Evolutionary conservation across 139 green algal species (phyloP), one percentile per base, ranked within the genome.

Genomic region (Chlorella sp.): DNA sequence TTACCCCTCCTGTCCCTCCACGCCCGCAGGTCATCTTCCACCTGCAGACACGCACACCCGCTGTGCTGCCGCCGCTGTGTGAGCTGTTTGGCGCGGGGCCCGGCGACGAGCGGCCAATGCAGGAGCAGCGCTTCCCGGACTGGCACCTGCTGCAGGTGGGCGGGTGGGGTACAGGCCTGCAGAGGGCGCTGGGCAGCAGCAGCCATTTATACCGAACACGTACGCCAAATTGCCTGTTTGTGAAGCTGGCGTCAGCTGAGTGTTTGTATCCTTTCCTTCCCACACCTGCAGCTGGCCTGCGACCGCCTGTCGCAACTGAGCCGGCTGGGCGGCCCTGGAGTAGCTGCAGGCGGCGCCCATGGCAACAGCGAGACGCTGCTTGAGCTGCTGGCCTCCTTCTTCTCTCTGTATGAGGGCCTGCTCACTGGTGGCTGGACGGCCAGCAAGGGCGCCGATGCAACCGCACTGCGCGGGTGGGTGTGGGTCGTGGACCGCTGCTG

Each of bases 1-100:
- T n/a, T n/a, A n/a, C n/a, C n/a, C n/a, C n/a, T n/a, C n/a, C n/a
- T n/a, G n/a, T n/a, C n/a, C n/a, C n/a, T n/a, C n/a, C n/a, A n/a
- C n/a, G n/a, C 30, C 44, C 2, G 44, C 83, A 92, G 88, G 79
- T 88, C 0, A 4, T 91, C 11, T 93, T 93, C 68, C 82, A 92
- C 78, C 74, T 93, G 17, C 90, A 94, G 79, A 91, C 73, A 7
- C 78, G 83, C 16, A 21, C 26, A 36, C 86, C 87, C 23, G 30
- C 87, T 0, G 72, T 94, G 47, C 81, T 94, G 80, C 90, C 90
- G 21, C 87, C 87, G 7, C 79, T 93, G 51, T 86, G 85, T 57
- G 55, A 85, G 34, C 75, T 93, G 30, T 89, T 90, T 34, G 79
- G 71, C 17, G 15, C n/a, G 47, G 47, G 21, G 6, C 41, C 65